A percentile compares a stretch with the other conserved stretches of the same genome.
These are phyloP conservation scores for Microbotryum lychnidis-dioicae DNA, from an alignment of 1,284 basidiomycete species.

Conservation along the genomic window DNA sequence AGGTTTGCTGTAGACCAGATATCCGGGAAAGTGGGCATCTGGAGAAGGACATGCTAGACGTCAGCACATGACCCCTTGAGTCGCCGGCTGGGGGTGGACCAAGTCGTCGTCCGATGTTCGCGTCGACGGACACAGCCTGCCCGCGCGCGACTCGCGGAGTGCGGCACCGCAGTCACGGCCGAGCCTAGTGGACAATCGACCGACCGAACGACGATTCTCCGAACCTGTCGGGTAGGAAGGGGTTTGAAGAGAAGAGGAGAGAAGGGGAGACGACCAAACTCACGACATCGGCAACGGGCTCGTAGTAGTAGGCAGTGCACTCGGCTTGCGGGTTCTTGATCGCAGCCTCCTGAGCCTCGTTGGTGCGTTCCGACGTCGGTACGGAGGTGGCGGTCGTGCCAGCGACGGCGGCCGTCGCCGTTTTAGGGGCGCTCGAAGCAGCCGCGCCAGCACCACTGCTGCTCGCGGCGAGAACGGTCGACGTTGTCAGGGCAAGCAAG, in stretches of 20 bases:
- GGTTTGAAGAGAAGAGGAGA: neutral
- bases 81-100: no score
- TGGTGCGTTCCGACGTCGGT: constrained; percentile 7
- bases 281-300: constrained; percentile 8
- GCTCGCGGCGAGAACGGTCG: no score
- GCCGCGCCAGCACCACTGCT: no score
- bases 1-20: constrained; percentile 17
- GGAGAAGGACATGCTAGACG: neutral
- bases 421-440: no score
- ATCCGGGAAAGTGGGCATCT: constrained; percentile 12
- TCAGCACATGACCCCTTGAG: neutral
- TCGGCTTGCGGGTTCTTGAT: constrained; percentile 6
- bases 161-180: no score
- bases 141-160: no score
- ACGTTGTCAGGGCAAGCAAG: no score
- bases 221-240: neutral
- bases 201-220: neutral
- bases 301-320: constrained; percentile 13
- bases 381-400: neutral
- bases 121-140: no score
- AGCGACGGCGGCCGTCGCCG: no score
- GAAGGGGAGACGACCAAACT: neutral
- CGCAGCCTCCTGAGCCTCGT: constrained; percentile 1
- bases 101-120: no score
- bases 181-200: no score